phyloP scores from a whole-genome alignment of 371 early-diverging fungal species.

The Mortierella sp. region DNA sequence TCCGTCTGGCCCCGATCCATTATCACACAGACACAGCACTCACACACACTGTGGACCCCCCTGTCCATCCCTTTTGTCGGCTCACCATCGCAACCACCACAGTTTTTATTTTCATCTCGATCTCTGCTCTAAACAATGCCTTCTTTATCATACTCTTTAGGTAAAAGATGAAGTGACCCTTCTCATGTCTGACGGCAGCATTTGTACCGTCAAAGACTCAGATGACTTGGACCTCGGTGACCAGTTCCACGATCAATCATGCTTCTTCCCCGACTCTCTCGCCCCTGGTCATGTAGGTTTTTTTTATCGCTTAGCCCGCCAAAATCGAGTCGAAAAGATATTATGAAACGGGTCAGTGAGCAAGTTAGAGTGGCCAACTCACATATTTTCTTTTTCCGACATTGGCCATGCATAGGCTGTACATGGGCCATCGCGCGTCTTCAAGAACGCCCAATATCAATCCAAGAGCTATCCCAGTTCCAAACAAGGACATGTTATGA shows the following conservation, averaged over 20 bases:
- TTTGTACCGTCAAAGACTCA: conserved; percentile 55
- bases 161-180: conserved; percentile 58
- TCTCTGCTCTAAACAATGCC: background rate
- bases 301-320: conserved; percentile 2
- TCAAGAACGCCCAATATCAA: conserved; percentile 44
- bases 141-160: conserved; percentile 23
- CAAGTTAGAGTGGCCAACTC: background rate
- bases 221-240: conserved; percentile 54
- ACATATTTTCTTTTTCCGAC: background rate
- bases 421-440: conserved; percentile 39
- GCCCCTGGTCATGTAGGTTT: conserved; percentile 47
- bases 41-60: background rate
- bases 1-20: conserved; percentile 9
- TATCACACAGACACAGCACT: background rate
- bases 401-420: conserved; percentile 27
- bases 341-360: background rate
- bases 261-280: conserved; percentile 53
- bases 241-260: conserved; percentile 55
- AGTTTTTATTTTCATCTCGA: too few relatives aligned
- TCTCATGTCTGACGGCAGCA: conserved; percentile 45
- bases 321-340: background rate
- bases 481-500: conserved; percentile 41
- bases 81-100: background rate
- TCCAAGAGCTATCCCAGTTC: conserved; percentile 30
- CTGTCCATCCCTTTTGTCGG: background rate